Conservation (phyloP, 2,329 filamentous ascomycete species). For the Epicoccum nigrum region DNA sequence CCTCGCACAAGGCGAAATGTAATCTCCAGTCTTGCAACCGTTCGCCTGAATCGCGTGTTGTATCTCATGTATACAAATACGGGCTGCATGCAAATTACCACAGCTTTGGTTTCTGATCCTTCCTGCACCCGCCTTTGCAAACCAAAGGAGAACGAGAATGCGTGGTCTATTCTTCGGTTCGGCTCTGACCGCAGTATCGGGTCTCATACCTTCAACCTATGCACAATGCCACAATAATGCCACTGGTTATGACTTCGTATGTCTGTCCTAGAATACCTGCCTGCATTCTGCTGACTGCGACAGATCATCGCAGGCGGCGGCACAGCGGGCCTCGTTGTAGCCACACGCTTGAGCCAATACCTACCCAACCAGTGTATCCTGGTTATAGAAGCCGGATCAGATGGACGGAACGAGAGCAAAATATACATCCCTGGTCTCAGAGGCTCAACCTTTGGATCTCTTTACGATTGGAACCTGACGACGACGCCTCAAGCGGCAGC, state of each 20-base stretch:
- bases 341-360: slow-evolving; percentile 35
- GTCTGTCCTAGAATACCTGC: neutral
- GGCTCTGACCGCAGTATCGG: neutral
- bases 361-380: slow-evolving; percentile 23
- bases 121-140: too few relatives aligned
- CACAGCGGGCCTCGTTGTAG: slow-evolving; percentile 30
- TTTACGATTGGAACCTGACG: slow-evolving; percentile 49
- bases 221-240: neutral
- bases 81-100: too few relatives aligned
- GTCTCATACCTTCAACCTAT: neutral
- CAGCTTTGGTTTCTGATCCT: neutral
- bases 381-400: slow-evolving; percentile 33
- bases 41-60: too few relatives aligned
- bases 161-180: neutral
- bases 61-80: too few relatives aligned
- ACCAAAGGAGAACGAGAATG: neutral
- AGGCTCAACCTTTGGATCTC: slow-evolving; percentile 26
- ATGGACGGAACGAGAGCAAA: slow-evolving; percentile 26
- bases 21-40: too few relatives aligned
- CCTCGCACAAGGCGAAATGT: too few relatives aligned
- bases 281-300: neutral
- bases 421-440: slow-evolving; percentile 30
- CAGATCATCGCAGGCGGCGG: slow-evolving; percentile 25
- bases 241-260: slow-evolving; percentile 10
- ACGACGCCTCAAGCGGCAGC: slow-evolving; percentile 50